Conservation (phyloP, 2,329 filamentous ascomycete genomes). For the Dryadomyces sulphureus region DNA sequence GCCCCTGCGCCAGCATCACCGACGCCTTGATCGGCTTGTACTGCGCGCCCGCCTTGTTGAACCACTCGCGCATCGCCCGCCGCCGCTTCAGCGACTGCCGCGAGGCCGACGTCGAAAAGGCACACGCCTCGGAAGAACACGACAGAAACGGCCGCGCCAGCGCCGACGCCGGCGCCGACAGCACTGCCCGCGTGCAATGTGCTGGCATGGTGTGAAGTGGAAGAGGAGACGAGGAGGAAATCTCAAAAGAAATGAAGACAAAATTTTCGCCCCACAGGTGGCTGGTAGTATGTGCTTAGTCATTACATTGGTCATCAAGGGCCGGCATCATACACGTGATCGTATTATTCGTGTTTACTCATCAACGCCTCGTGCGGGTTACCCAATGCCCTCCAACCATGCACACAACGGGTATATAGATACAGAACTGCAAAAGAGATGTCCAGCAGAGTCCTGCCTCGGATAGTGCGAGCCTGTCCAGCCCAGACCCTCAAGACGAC, state of each 20-base stretch:
- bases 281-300: neutral
- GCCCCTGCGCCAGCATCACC: neutral
- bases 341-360: neutral
- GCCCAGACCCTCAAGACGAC: neutral
- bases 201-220: conserved; percentile 13
- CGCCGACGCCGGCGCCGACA: neutral
- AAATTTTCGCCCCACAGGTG: neutral
- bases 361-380: neutral
- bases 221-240: neutral
- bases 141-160: no score
- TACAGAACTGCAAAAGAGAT: neutral
- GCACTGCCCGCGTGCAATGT: conserved; percentile 1
- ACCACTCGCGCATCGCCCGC: conserved; percentile 3
- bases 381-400: neutral
- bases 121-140: no score
- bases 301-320: neutral
- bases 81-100: neutral
- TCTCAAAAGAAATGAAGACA: neutral
- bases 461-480: neutral
- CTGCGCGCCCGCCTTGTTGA: neutral
- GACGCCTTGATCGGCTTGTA: conserved; percentile 1
- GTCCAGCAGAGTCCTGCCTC: neutral
- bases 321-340: no score
- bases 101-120: neutral
- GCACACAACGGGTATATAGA: neutral